A percentile compares a stretch with the other conserved stretches of the same genome.
These are phyloP conservation scores for Oxyria digyna DNA, from an alignment of 148 eudicot species.

Conservation along the genomic window DNA sequence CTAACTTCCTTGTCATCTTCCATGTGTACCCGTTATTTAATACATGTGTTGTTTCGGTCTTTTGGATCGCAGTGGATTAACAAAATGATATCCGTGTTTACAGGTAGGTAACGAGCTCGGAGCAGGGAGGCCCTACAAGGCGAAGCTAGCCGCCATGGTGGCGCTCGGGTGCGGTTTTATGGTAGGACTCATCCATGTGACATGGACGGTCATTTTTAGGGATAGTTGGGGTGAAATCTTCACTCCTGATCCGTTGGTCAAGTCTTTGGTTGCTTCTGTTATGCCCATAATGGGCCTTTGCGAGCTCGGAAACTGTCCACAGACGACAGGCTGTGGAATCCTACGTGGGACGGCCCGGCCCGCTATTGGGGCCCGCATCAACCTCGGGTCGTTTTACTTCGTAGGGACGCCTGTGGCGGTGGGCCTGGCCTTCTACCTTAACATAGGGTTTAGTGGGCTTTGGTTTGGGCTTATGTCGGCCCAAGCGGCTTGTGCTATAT, in stretches of 20 bases:
- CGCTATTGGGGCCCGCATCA: conserved; percentile 70
- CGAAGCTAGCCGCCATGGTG: conserved; percentile 76
- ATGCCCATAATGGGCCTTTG: conserved; percentile 88
- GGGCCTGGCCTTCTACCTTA: conserved; percentile 53
- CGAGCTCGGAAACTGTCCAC: conserved; percentile 96
- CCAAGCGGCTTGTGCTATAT: conserved; percentile 58
- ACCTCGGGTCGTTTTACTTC: conserved; percentile 71
- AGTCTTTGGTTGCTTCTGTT: conserved; percentile 55
- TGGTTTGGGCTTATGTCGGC: conserved; percentile 88
- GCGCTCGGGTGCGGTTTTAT: conserved; percentile 63
- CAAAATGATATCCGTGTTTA: neutral
- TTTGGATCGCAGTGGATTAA: no score
- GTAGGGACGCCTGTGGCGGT: conserved; percentile 89
- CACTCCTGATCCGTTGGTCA: conserved; percentile 51
- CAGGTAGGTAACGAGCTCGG: conserved; percentile 96
- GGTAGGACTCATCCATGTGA: conserved; percentile 50
- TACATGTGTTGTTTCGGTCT: no score
- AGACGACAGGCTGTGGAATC: conserved; percentile 92
- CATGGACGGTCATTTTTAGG: conserved; percentile 58
- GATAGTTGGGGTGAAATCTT: conserved; percentile 64
- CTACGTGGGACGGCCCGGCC: conserved; percentile 88
- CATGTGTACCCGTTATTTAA: neutral
- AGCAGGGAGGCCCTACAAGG: conserved; percentile 86
- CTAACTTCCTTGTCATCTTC: neutral
- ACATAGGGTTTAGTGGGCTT: conserved; percentile 62